Evolutionary conservation across 208 protist genomes (phyloP), one percentile per base, ranked within the genome.

Genomic region (Wallacemonas sp.): DNA sequence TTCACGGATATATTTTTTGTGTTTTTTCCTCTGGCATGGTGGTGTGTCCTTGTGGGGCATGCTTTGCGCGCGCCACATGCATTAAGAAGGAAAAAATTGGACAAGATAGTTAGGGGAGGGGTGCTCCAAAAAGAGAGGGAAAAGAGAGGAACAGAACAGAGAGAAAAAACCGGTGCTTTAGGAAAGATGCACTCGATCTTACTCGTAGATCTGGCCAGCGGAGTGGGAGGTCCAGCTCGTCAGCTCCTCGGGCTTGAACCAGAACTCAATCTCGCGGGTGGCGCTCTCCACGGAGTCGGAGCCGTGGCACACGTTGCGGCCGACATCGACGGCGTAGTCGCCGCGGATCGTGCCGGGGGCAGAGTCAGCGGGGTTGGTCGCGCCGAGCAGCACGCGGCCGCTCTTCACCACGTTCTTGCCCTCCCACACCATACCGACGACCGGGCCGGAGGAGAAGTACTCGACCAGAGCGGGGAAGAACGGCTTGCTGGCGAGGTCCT

Each of bases 371-470:
- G 97, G 97, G 83, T 99, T 98, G 46, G 98, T 99, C 39, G 88
- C 94, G 66, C 98, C 98, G 43, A 99, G 87, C 39, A 99, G 87
- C 48, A 78, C 67, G 71, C 98, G 97, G 65, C 88, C 96, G 63
- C 81, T 85, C 68, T 93, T 93, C 68, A 99, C 94, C 58, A 95
- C 97, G 65, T 90, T 91, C 71, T 96, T 96, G 69, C 98, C 98
- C 82, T 99, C 96, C 93, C 93, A 99, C 55, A 98, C 96, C 96
- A 99, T 99, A 48, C 93, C 94, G 70, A 98, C 90, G 67, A 99
- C 97, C 60, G 98, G 98, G 72, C 98, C 98, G 26, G 92, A 98
- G 46, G 92, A 94, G 68, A 99, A 93, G 91, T 97, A 99, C 46
- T 87, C 67, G 65, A 97, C 83, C 41, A 99, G 92, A 34, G 77